phyloP scores from a whole-genome alignment of 1,139 yeast genomes.

The Suhomyces chickasaworum region DNA sequence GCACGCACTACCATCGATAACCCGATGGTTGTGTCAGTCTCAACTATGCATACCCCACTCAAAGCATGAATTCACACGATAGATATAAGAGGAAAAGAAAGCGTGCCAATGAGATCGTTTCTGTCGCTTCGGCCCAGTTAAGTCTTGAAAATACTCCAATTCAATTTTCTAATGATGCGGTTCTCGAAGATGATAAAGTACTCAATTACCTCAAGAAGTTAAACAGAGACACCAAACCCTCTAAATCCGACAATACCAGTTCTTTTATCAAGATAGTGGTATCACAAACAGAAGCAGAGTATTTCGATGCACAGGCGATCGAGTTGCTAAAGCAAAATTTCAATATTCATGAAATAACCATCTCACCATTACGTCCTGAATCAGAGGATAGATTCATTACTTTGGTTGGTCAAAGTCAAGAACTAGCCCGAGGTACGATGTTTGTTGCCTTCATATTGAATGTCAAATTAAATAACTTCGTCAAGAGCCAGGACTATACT shows the following conservation, averaged over 20 bases:
- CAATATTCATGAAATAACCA: constrained; percentile 22
- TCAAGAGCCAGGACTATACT: constrained; percentile 24
- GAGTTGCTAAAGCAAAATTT: constrained; percentile 21
- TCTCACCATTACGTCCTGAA: constrained; percentile 28
- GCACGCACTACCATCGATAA: constrained; percentile 12
- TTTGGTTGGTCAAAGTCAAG: constrained; percentile 27
- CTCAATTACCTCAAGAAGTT: constrained; percentile 24
- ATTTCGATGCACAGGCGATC: constrained; percentile 21
- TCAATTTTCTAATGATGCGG: constrained; percentile 9
- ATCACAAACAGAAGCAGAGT: constrained; percentile 31
- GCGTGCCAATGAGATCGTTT: constrained; percentile 3
- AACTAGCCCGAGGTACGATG: constrained; percentile 27
- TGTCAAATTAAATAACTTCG: constrained; percentile 29
- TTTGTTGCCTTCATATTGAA: constrained; percentile 26
- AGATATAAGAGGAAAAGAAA: constrained; percentile 14
- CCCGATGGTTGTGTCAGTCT: neutral
- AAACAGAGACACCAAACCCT: neutral
- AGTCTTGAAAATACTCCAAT: constrained; percentile 10
- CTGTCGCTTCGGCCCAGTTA: constrained; percentile 6
- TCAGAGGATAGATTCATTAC: constrained; percentile 32
- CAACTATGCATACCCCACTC: neutral
- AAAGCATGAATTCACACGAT: constrained; percentile 6
- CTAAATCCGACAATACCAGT: neutral
- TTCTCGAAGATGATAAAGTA: constrained; percentile 26
- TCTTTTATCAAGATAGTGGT: constrained; percentile 25